Evolutionary conservation across 805 yeast species (phyloP), one percentile per base, ranked within the genome.

Genomic region (Maudiozyma turicensis): DNA sequence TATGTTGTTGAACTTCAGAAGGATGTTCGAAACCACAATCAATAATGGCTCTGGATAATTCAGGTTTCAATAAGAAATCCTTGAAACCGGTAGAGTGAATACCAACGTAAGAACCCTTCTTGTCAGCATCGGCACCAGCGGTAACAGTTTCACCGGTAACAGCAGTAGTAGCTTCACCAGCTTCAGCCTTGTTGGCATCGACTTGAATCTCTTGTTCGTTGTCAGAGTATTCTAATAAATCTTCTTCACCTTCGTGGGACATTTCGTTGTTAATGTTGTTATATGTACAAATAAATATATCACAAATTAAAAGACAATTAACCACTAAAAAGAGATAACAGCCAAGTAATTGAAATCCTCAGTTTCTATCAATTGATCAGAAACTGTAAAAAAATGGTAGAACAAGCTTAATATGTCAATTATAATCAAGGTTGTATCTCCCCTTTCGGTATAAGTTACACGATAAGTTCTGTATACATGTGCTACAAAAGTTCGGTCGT

Each of bases 21-120:
- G 99, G 99, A 75, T 91, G 99, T 76, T 91, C 99, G 68, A 91
- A 91, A 77, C 99, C 99, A 77, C 97, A 89, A 73, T 91, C 99
- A 58, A 90, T 95, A 67, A 91, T 91, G 56, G 99, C 99, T 73
- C 99, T 85, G 64, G 91, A 78, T 59, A 91, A 78, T 74, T 93
- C 99, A 33, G 98, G 97, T 75, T 93, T 93, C 71, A 91, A 79
- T 65, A 93, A 74, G 72, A 91, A 91, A 74, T 93, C 99, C 72
- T 95, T 87, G 82, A 93, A 91, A 68, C 97, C 97, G 56, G 98
- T 91, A 56, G 98, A 91, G 72, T 93, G 98, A 61, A 89, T 86
- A 65, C 98, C 98, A 52, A 90, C 98, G 63, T 93, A 93, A 43
- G 97, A 88, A 66, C 98, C 98, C 73, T 91, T 91, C 72, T 91